Evolutionary conservation across 169 alveolate genomes (phyloP), one percentile per base, ranked within the genome.

Genomic region (Cryptosporidium sp.): DNA sequence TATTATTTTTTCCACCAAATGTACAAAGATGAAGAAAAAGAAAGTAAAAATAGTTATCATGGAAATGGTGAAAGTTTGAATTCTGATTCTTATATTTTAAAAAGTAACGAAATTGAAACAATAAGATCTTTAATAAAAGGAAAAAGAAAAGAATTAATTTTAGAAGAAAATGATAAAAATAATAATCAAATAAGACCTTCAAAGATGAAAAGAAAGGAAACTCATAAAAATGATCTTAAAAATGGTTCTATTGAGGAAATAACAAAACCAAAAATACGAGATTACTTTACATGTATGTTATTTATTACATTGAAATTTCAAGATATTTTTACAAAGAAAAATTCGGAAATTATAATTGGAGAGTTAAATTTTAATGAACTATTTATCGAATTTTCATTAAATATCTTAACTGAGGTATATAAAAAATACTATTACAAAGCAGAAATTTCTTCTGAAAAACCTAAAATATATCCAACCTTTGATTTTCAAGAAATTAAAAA

Each of bases 401-500:
- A 73, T 10, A 18, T 29, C 39, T 18, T 73, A 44, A 7, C 56
- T 18, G 4, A 42, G 4, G 35, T 21, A 21, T 35, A 56, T 9
- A 73, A 52, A 48, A 37, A 21, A 2, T 10, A 56, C 3, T 73
- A 58, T 52, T 71, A 52, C 67, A 23, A 71, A 23, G 21, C 14
- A 7, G 65, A 26, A 8, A 12, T 21, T 35, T 52, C 35, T 58
- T 16, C 33, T 8, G 51, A 73, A 9, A 29, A 39, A 16, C 70
- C 71, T 6, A 33, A 56, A 21, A 60, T 73, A 35, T 73, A 73
- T 35, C 44, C 86, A 21, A 53, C 70, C 5, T 73, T 73, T 56
- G 71, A 73, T 29, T 52, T 10, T 18, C 35, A 14, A 52, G 37
- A 26, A 12, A 4, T 9, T 2, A 71, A 44, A 26, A 58, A 70